phyloP scores from a whole-genome alignment of 768 basidiomycete species.

The Exsudoporus frostii region DNA sequence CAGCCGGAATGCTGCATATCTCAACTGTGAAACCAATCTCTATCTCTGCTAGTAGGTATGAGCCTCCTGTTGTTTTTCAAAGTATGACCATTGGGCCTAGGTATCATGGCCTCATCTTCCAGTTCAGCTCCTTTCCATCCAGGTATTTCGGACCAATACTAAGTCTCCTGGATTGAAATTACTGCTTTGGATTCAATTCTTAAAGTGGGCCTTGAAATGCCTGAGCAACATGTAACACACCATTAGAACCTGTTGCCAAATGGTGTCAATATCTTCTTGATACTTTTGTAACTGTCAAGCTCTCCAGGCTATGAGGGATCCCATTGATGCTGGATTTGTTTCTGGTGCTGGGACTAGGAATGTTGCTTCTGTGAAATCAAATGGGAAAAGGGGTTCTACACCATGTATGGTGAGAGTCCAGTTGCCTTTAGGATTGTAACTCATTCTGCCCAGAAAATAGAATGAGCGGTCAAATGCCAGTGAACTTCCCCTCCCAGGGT shows the following conservation, averaged over 20 bases:
- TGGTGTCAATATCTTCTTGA: background rate
- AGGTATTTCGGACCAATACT: background rate
- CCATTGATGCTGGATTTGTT: background rate
- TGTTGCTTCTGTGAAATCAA: constrained; percentile 28
- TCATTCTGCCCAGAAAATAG: background rate
- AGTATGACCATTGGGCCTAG: background rate
- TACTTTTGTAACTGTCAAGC: background rate
- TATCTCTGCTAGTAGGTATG: background rate
- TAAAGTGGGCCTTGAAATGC: background rate
- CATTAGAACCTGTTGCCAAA: fast-evolving
- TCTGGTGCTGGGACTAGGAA: background rate
- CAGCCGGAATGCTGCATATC: background rate
- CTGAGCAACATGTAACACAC: fast-evolving
- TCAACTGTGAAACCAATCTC: fast-evolving
- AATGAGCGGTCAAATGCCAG: too few species aligned
- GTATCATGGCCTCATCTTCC: background rate
- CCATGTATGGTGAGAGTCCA: constrained; percentile 21
- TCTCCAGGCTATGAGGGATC: background rate
- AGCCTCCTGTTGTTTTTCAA: background rate
- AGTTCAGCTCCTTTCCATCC: background rate
- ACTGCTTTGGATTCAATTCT: background rate
- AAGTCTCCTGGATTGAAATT: fast-evolving
- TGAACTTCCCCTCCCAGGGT: too few species aligned
- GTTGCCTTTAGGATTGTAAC: background rate
- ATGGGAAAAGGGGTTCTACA: constrained; percentile 26